Evolutionary conservation across 441 rosid genomes (phyloP).

Genomic region (Gossypium aridum): DNA sequence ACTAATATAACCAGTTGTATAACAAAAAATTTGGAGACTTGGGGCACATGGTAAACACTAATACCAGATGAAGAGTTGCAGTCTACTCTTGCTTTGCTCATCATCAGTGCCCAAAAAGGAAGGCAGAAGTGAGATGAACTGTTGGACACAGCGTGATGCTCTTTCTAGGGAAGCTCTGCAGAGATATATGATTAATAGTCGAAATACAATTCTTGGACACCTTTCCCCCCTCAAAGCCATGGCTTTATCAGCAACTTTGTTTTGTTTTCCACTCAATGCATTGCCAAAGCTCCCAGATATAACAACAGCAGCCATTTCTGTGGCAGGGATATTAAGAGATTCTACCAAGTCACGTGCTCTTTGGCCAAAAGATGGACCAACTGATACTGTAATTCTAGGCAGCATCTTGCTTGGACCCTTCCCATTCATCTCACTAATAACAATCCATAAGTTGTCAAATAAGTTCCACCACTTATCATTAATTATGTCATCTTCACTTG

Average conservation of each 20-base stretch:
- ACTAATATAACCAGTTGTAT: not conserved
- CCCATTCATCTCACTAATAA: slow-evolving; percentile 80
- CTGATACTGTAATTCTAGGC: slow-evolving; percentile 47
- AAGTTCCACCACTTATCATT: slow-evolving; percentile 85
- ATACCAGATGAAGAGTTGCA: slow-evolving; percentile 94
- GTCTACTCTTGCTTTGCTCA: slow-evolving; percentile 87
- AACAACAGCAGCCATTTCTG: slow-evolving; percentile 99
- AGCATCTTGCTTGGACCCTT: slow-evolving; percentile 74
- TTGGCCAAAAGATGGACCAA: slow-evolving; percentile 87
- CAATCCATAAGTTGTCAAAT: slow-evolving; percentile 87
- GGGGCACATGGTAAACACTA: not conserved
- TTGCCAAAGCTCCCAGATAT: slow-evolving; percentile 90
- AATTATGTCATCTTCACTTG: slow-evolving; percentile 38
- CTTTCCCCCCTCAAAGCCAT: slow-evolving; percentile 96
- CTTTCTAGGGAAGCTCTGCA: slow-evolving; percentile 85
- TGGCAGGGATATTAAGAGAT: slow-evolving; percentile 96
- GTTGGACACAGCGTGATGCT: slow-evolving; percentile 90
- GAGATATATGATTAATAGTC: slow-evolving; percentile 80
- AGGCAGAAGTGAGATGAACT: slow-evolving; percentile 79
- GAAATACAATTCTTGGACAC: slow-evolving; percentile 85
- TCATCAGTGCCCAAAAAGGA: slow-evolving; percentile 73
- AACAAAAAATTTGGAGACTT: slow-evolving; percentile 8
- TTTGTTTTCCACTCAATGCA: slow-evolving; percentile 85
- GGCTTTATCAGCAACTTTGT: slow-evolving; percentile 84
- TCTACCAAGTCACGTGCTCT: slow-evolving; percentile 98